Conservation (phyloP, 441 rosid genomes). For the Populus tomentosa region DNA sequence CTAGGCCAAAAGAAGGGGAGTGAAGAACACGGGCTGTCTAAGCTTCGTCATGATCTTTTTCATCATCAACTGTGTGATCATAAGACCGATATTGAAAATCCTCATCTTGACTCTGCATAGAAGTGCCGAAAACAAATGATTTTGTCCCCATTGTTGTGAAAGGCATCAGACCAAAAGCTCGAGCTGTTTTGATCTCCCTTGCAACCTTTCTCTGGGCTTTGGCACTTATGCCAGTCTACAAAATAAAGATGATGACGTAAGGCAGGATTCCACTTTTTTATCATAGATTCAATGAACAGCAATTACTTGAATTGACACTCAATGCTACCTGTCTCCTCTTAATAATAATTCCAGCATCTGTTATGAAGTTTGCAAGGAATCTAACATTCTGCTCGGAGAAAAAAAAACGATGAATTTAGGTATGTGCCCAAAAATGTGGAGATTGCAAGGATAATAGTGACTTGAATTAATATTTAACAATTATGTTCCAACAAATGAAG, state of each 20-base stretch:
- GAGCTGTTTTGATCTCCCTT: slow-evolving; percentile 87
- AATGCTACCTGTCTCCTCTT: slow-evolving; percentile 64
- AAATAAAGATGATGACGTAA: slow-evolving; percentile 2
- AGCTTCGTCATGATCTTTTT: slow-evolving; percentile 13
- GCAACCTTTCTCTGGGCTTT: slow-evolving; percentile 92
- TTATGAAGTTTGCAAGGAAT: slow-evolving; percentile 73
- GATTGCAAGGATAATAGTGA: too few species aligned
- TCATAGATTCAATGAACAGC: not conserved
- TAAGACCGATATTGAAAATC: slow-evolving; percentile 47
- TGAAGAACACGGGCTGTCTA: not conserved
- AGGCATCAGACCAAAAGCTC: slow-evolving; percentile 85
- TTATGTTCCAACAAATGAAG: not conserved
- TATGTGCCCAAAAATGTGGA: not conserved
- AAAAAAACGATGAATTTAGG: slow-evolving; percentile 5
- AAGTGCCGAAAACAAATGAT: slow-evolving; percentile 51
- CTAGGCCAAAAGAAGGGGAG: not conserved
- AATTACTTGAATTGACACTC: not conserved
- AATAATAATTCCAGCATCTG: slow-evolving; percentile 75
- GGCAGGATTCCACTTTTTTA: not conserved
- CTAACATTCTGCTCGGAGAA: slow-evolving; percentile 61
- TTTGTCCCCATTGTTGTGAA: slow-evolving; percentile 92
- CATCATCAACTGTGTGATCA: slow-evolving; percentile 11
- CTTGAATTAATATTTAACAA: not conserved
- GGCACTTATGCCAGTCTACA: slow-evolving; percentile 78
- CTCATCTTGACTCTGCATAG: slow-evolving; percentile 52